Evolutionary conservation across 208 protist species (phyloP).

Genomic region (Naegleria gruberi): DNA sequence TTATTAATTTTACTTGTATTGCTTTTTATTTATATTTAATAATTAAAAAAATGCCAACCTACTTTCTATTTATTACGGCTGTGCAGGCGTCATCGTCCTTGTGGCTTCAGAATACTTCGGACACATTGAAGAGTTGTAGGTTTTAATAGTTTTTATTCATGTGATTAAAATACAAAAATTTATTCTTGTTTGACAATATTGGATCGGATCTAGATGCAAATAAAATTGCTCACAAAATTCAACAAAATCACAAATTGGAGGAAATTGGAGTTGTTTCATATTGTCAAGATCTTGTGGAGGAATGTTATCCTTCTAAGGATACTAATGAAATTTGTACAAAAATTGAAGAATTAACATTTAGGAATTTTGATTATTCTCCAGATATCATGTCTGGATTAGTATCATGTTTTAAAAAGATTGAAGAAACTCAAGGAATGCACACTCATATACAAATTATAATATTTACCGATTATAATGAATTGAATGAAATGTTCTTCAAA

Average conservation of each 20-base stretch:
- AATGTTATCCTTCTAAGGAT: background rate
- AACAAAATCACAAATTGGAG: background rate
- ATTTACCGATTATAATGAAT: background rate
- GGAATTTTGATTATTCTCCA: background rate
- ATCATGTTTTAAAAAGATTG: background rate
- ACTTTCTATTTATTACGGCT: too few relatives aligned
- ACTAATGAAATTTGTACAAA: background rate
- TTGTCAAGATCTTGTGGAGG: background rate
- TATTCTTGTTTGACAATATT: too few relatives aligned
- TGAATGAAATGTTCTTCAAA: background rate
- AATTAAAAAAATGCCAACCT: too few relatives aligned
- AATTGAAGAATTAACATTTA: background rate
- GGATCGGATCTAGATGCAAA: background rate
- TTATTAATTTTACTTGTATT: too few relatives aligned
- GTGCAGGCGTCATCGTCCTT: too few relatives aligned
- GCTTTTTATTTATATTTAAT: too few relatives aligned
- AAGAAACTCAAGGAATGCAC: background rate
- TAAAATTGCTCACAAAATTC: background rate
- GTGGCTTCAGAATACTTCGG: too few relatives aligned
- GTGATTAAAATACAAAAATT: too few relatives aligned
- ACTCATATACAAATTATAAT: constrained; percentile 12
- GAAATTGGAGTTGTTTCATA: background rate
- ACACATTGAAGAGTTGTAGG: too few relatives aligned
- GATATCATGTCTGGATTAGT: background rate
- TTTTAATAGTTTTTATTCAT: too few relatives aligned